Conservation (phyloP, 768 basidiomycete genomes). For the Lactarius hatsudake region DNA sequence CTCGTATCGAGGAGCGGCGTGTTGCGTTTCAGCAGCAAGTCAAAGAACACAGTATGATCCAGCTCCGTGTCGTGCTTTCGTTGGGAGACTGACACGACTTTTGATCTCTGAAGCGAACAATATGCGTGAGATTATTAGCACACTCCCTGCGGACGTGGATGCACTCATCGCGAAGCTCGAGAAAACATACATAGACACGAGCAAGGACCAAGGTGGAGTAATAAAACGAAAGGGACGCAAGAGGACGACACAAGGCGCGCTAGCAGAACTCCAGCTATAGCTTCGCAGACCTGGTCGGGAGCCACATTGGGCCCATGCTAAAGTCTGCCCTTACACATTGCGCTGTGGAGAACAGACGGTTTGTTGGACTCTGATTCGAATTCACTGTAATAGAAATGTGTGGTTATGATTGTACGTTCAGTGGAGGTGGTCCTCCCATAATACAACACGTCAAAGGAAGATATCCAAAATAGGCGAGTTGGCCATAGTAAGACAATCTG, state of each 20-base stretch:
- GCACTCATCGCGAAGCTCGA: constrained; percentile 11
- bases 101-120: constrained; percentile 6
- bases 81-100: too few relatives aligned
- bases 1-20: constrained; percentile 9
- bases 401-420: background rate
- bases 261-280: constrained; percentile 18
- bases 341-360: background rate
- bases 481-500: too few relatives aligned
- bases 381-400: background rate
- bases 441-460: background rate
- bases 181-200: background rate
- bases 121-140: constrained; percentile 14
- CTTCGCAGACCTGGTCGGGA: background rate
- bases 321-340: background rate
- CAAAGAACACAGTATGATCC: constrained; percentile 16
- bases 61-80: background rate
- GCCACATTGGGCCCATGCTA: background rate
- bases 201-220: background rate
- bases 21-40: constrained; percentile 3
- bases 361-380: background rate
- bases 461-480: too few relatives aligned
- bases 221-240: constrained; percentile 8
- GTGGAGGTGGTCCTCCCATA: background rate
- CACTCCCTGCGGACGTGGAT: constrained; percentile 12
- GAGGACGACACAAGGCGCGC: constrained; percentile 14